These are phyloP conservation scores for Lepidium didymum DNA, from an alignment of 345 rosid species.

Conservation along the genomic window DNA sequence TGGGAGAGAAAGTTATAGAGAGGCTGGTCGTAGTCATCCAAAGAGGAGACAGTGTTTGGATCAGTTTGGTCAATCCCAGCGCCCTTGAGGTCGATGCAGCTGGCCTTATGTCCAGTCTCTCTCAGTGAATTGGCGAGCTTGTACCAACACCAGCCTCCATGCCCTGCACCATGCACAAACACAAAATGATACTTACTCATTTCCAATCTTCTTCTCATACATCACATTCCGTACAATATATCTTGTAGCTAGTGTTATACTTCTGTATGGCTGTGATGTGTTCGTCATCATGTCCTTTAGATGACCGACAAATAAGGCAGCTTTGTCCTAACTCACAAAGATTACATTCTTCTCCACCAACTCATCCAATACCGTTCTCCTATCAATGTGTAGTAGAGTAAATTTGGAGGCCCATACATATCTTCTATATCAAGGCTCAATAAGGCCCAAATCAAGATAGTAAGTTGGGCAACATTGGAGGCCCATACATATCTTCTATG, in stretches of 20 bases:
- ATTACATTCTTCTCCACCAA: not conserved
- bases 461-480: not conserved
- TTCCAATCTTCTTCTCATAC: not conserved
- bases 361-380: not conserved
- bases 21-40: conserved; percentile 39
- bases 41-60: conserved; percentile 32
- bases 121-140: conserved; percentile 34
- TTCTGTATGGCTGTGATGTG: conserved; percentile 2
- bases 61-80: conserved; percentile 36
- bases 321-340: not conserved
- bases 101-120: conserved; percentile 32
- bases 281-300: not conserved
- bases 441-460: not conserved
- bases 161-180: conserved; percentile 39
- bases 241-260: conserved; percentile 6
- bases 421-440: not conserved
- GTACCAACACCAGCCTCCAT: conserved; percentile 59
- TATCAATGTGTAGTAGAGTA: not conserved
- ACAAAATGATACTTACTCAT: conserved; percentile 31
- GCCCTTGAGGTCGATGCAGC: conserved; percentile 39
- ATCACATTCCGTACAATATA: not conserved
- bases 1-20: conserved; percentile 28
- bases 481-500: no score
- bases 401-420: conserved; percentile 7
- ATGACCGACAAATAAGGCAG: not conserved